phyloP scores from a whole-genome alignment of 495 filamentous ascomycete species.

The Amphirosellinia nigrospora region DNA sequence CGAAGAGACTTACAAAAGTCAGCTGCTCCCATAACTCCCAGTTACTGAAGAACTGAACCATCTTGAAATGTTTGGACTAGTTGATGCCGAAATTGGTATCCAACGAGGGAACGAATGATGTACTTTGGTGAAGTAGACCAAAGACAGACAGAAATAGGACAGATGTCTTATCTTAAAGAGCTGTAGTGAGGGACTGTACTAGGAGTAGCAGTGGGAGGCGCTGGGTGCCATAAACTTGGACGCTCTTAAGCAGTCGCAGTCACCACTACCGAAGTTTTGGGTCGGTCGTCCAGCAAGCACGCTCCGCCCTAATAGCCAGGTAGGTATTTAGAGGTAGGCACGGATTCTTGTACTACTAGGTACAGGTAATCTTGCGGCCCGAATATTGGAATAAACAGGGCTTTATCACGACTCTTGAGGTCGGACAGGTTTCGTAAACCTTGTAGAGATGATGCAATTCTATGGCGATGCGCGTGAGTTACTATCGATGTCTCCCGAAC shows the following conservation, averaged over 20 bases:
- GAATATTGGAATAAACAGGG: not conserved
- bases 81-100: slow-evolving; percentile 38
- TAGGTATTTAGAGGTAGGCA: not conserved
- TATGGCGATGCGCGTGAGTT: slow-evolving; percentile 2
- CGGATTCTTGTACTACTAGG: not conserved
- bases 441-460: not conserved
- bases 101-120: slow-evolving; percentile 38
- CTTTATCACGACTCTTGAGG: not conserved
- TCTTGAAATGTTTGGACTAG: slow-evolving; percentile 39
- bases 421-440: slow-evolving; percentile 19
- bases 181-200: not conserved
- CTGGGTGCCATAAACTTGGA: not conserved
- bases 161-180: not conserved
- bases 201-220: not conserved
- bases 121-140: slow-evolving; percentile 31
- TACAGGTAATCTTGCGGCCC: not conserved
- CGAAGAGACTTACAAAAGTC: slow-evolving; percentile 72
- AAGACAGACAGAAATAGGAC: slow-evolving; percentile 11
- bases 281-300: not conserved
- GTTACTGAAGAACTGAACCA: slow-evolving; percentile 67
- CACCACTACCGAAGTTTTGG: not conserved
- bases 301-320: not conserved
- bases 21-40: slow-evolving; percentile 93
- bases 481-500: not conserved
- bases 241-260: not conserved